Conservation (phyloP, 2,329 filamentous ascomycete genomes). For the Cladosporium sp. region DNA sequence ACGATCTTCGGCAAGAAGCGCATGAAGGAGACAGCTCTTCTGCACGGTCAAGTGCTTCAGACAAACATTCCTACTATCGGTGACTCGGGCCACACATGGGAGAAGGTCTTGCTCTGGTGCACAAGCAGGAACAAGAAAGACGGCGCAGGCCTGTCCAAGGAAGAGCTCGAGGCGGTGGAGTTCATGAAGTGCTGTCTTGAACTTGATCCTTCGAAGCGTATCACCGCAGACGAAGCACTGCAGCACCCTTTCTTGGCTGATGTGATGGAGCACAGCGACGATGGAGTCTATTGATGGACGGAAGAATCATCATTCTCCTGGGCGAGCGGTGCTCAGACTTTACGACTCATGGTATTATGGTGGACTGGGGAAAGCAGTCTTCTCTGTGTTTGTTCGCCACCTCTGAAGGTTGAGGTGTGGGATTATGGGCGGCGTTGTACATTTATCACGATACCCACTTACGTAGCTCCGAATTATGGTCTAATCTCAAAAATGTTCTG, state of each 20-base stretch:
- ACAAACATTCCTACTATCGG: conserved; percentile 90
- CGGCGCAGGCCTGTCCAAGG: conserved; percentile 57
- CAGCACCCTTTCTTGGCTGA: conserved; percentile 62
- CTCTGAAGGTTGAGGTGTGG: background rate
- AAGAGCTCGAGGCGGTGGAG: conserved; percentile 71
- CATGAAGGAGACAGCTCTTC: conserved; percentile 78
- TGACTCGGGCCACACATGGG: conserved; percentile 78
- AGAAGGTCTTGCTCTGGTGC: conserved; percentile 95
- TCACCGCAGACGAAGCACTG: conserved; percentile 73
- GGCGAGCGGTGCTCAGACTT: background rate
- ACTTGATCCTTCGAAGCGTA: conserved; percentile 70
- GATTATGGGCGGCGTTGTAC: conserved; percentile 1
- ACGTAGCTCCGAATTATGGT: conserved; percentile 9
- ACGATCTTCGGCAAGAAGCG: conserved; percentile 85
- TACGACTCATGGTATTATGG: background rate
- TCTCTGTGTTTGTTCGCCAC: background rate
- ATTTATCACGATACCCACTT: conserved; percentile 18
- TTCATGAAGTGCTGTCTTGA: conserved; percentile 75
- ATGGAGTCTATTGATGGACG: background rate
- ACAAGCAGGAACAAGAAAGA: conserved; percentile 67
- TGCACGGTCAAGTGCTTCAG: conserved; percentile 91
- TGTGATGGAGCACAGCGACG: conserved; percentile 11
- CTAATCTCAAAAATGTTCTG: background rate
- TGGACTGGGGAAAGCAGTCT: background rate
- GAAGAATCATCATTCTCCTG: background rate